These are phyloP conservation scores for Kwoniella heveanensis DNA, from an alignment of 768 basidiomycete genomes.

Conservation along the genomic window DNA sequence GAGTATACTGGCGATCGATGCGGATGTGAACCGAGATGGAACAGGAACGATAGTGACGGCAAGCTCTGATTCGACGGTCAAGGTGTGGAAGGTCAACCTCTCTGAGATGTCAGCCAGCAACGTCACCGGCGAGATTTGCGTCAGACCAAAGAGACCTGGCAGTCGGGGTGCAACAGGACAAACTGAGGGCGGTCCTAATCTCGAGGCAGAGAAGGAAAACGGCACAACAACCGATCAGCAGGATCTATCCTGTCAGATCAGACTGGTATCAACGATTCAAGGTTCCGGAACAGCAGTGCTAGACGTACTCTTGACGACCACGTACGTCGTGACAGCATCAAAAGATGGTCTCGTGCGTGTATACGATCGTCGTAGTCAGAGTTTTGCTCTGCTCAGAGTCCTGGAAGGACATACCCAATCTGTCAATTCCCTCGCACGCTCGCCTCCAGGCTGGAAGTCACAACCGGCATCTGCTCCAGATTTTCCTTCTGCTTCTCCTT, in stretches of 20 bases:
- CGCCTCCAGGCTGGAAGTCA: background rate
- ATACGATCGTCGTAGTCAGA: constrained; percentile 8
- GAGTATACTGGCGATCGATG: constrained; percentile 40
- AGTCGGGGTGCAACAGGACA: too few species aligned
- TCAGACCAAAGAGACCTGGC: too few species aligned
- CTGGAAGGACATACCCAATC: constrained; percentile 26
- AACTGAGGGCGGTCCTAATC: too few species aligned
- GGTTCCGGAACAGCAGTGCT: constrained; percentile 27
- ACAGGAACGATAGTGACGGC: constrained; percentile 34
- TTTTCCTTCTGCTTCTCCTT: too few species aligned
- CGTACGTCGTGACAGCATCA: constrained; percentile 25
- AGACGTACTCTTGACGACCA: constrained; percentile 25
- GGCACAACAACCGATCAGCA: background rate
- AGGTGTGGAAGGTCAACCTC: constrained; percentile 31
- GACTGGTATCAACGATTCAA: constrained; percentile 14
- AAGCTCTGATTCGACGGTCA: constrained; percentile 29
- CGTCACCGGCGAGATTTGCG: background rate
- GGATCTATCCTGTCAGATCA: background rate
- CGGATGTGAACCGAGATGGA: constrained; percentile 19
- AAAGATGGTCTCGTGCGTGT: constrained; percentile 36
- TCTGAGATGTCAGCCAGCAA: background rate
- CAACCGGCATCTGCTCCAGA: too few species aligned
- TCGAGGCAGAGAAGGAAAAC: too few species aligned
- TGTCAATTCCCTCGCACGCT: constrained; percentile 35
- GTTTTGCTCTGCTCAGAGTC: constrained; percentile 1